Evolutionary conservation across 768 basidiomycete genomes (phyloP), one percentile per base, ranked within the genome.

Genomic region (Boletus subparvulus): DNA sequence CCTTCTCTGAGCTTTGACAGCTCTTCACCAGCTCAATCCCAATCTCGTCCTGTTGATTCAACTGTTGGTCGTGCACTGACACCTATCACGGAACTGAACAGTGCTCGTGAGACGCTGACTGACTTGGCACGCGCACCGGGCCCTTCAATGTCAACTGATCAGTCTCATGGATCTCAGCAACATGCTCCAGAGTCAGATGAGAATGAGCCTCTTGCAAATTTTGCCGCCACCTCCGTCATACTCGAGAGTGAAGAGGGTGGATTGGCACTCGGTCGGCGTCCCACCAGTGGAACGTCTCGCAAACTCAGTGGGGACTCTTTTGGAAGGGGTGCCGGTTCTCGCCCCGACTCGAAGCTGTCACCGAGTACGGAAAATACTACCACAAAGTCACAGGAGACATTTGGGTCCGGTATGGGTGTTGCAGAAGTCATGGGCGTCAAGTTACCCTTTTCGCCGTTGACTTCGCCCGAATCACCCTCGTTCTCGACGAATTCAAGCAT

Each of bases 71-170:
- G 78, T 32, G 60, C 75, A 7, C 69, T 90, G 55, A 82, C 88
- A 3, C 87, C 88, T 9, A 90, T 91, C 57, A 84, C 84, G 3
- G 90, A 92, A 66, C 63, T 71, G 16, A 76, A 73, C 61, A 65
- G 62, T 42, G 62, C 67, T 8, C 65, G 55, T 3, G 71, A 75
- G 37, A 75, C 74, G 4, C 6, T 37, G 44, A 42, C 51, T 17
- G 72, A 70, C 50, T 52, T 64, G 24, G 21, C 53, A 19, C 65
- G 39, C 16, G 13, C 56, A n/a, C 55, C 28, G 0, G 67, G 58
- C 14, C 61, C 45, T 41, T 62, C 67, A 39, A 32, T 59, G 24
- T 55, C 65, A 4, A 24, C 40, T 8, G 65, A 67, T 30, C 67
- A 70, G 35, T 36, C 59, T 16, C 50, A 49, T 8, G 61, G 37